Base-by-base conservation (phyloP, 495 filamentous ascomycete genomes). In the Copromyces sp. region DNA sequence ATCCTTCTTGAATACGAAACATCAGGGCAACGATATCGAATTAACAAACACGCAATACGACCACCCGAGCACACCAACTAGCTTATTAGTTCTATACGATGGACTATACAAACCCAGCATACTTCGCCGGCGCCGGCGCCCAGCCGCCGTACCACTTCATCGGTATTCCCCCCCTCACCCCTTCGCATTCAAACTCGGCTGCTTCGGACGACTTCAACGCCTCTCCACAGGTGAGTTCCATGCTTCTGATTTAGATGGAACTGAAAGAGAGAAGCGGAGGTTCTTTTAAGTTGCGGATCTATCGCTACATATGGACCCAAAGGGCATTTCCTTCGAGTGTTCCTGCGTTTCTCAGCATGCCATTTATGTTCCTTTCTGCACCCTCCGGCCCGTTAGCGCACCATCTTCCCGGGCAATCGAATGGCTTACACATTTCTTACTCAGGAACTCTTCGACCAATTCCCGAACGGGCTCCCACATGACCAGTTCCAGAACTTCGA, bases 141-240 rank as follows among this genome's bases (percentile, higher is more conserved):
- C 53, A 65, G 53, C 86, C 87, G 80, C 81, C 83, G 72, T 88
- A 87, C 80, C 84, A 82, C 70, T 88, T 87, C 78, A 84, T 88
- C 73, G 83, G 83, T 74, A 85, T 87, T 70, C 82, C 84, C 71
- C 84, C 84, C 29, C 74, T 86, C 73, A 88, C 85, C 53, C 86
- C 85, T 37, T 83, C 83, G 40, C 86, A 86, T 77, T 82, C 85
- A 65, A 84, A 84, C 76, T 85, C 86, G 72, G 82, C 80, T 45
- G 82, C 82, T 68, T 84, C 85, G 45, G 87, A 88, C 71, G 85
- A 87, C 69, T 87, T 83, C 82, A 86, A 81, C 80, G 84, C 80
- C 75, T 86, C 85, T 72, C 83, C 86, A 73, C 83, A 85, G 75
- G 86, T 88, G 84, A 77, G 86, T 87, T 75, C 38, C 69, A 73